Base-by-base conservation (phyloP, 75 land plant species). In the Adiantum capillusveneris region DNA sequence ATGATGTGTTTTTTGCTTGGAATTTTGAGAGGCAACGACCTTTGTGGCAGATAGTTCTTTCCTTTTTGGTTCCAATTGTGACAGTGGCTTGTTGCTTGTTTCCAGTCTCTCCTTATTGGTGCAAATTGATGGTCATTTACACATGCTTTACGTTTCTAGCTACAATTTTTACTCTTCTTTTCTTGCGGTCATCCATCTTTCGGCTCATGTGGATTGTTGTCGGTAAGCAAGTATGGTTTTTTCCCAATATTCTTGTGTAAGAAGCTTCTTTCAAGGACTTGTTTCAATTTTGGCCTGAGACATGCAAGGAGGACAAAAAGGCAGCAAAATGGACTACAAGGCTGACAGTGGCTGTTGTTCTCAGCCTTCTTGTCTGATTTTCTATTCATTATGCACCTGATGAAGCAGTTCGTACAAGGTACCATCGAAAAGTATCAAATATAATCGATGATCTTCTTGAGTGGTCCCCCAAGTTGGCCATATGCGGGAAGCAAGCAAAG, bases 1-100 rank as follows among this genome's bases (percentile, higher is more conserved):
- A 83, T 62, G 98, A 89, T 75, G 80, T 82, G 26, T 93, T 93
- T 59, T 93, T 82, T 68, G 95, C 90, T 18, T 93, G 98, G 98
- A 81, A 87, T 21, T 93, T 85, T 73, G 90, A 76, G 44, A 90
- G 82, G 69, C 58, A 82, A 60, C 19, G 84, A 49, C 90, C 98
- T 1, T 46, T 89, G 18, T 93, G 98, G 98, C 96, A 89, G 57
- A 93, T 87, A 21, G 83, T 85, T 56, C 83, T 93, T 34, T 85
- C 98, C 37, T 85, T 93, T 67, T 66, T 69, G 43, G 88, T 92
- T 75, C 98, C 98, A 49, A 77, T 93, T 45, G 64, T 86, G 68
- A 90, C 98, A 1, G 79, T 93, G 5, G 98, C 96, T 17, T 81
- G 93, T 60, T 93, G 98, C 71, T 75, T 93, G 75, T 93, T 93